Percentiles rank a stretch among this genome's conserved stretches.
phyloP scores from a whole-genome alignment of 441 rosid species.

The Flueggea neowawraea region DNA sequence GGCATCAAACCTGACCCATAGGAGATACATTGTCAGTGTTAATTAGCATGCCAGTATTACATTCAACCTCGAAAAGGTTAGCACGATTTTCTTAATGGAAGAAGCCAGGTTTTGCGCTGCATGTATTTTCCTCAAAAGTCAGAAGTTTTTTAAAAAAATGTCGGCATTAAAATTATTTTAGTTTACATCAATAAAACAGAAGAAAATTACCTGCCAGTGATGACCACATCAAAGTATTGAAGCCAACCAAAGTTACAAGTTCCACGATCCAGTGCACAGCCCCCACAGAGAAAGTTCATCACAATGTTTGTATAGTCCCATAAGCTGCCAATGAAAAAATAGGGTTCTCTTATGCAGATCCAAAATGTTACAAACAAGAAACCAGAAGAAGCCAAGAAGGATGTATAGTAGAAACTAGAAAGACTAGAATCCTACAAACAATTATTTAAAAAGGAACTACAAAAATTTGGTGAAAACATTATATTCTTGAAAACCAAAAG shows the following conservation, averaged over 20 bases:
- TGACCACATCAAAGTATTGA: slow-evolving; percentile 82
- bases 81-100: slow-evolving; percentile 92
- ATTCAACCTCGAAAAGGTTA: slow-evolving; percentile 93
- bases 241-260: slow-evolving; percentile 85
- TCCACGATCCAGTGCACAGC: slow-evolving; percentile 25
- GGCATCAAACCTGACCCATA: slow-evolving; percentile 70
- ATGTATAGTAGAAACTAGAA: too few relatives aligned
- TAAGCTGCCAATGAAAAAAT: slow-evolving; percentile 55
- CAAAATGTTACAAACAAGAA: background rate
- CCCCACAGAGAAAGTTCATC: slow-evolving; percentile 93
- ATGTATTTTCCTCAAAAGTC: slow-evolving; percentile 9
- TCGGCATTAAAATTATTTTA: too few relatives aligned
- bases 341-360: background rate
- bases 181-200: background rate
- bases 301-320: slow-evolving; percentile 99
- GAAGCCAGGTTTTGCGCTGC: slow-evolving; percentile 96
- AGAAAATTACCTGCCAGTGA: slow-evolving; percentile 83
- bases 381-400: background rate
- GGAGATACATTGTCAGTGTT: slow-evolving; percentile 98
- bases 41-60: slow-evolving; percentile 76
- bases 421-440: too few relatives aligned
- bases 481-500: background rate
- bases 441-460: too few relatives aligned
- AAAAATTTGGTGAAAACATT: background rate
- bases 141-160: slow-evolving; percentile 5